Percentiles rank a stretch among this genome's conserved stretches.
Conservation (phyloP, 805 yeast genomes). For the Candida ponderosae region DNA sequence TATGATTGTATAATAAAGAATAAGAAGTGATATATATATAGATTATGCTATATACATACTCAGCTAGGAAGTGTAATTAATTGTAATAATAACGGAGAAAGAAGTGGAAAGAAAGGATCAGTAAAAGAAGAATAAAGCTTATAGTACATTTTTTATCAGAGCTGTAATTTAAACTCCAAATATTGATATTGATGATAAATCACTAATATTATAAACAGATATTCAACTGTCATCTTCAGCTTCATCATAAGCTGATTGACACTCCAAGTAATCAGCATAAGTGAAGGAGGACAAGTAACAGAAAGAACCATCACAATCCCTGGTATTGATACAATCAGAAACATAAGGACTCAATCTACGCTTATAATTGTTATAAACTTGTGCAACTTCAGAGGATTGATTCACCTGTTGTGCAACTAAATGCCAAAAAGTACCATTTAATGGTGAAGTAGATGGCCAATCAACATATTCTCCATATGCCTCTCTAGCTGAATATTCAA, state of each 20-base stretch:
- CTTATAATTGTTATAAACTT: slow-evolving; percentile 38
- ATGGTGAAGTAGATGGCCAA: slow-evolving; percentile 55
- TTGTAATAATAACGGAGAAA: too few species aligned
- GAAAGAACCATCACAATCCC: slow-evolving; percentile 28
- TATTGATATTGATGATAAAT: too few species aligned
- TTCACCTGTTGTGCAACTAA: slow-evolving; percentile 38
- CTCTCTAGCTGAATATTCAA: slow-evolving; percentile 59
- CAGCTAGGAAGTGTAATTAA: too few species aligned
- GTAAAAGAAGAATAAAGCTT: too few species aligned
- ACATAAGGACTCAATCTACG: slow-evolving; percentile 49
- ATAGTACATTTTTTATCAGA: too few species aligned
- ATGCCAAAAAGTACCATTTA: slow-evolving; percentile 68
- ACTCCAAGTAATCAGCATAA: slow-evolving; percentile 22
- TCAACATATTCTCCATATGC: slow-evolving; percentile 38
- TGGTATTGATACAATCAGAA: slow-evolving; percentile 35
- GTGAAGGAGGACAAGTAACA: slow-evolving; percentile 33
- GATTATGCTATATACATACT: too few species aligned
- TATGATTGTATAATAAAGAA: too few species aligned
- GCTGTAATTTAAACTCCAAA: too few species aligned
- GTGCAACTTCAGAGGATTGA: slow-evolving; percentile 35
- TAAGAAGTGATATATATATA: too few species aligned
- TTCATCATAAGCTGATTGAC: slow-evolving; percentile 6
- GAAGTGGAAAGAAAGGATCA: too few species aligned
- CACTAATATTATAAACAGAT: too few species aligned
- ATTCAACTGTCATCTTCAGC: too few species aligned